Base-by-base conservation (phyloP, 345 rosid genomes). In the Schrenkiella parvula region DNA sequence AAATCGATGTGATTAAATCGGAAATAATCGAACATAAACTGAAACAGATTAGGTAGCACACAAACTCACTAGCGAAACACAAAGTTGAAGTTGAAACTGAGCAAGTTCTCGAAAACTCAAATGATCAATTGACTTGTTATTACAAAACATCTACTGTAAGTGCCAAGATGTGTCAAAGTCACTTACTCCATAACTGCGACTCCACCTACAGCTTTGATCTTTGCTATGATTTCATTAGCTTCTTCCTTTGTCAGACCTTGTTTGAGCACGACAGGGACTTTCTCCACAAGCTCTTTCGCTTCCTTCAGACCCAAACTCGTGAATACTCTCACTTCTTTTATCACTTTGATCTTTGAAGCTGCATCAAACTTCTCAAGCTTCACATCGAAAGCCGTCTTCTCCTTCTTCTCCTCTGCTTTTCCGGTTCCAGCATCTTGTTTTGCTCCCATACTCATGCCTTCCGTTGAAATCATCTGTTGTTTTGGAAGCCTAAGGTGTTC, bases 191-290 rank as follows among this genome's bases (percentile, higher is more conserved):
- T 73, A 5, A 73, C 71, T 31, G 78, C 81, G 19, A 68, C 51
- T 55, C 81, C 81, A 73, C 81, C 81, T 2, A 37, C 81, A 68
- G 78, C 74, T 72, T 63, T 68, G 55, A 78, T 73, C 72, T 78
- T 78, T 0, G 57, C 78, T 39, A 78, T 63, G 35, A 78, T 68
- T 6, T 34, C 78, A 25, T 47, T 63, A 54, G 81, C 81, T 50
- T 78, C 81, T 41, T 78, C 81, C 66, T 78, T 78, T 1, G 81
- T 73, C 38, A 78, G 57, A 5, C 81, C 81, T 63, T 73, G 81
- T 41, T 78, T 73, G 12, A 78, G 60, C 66, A 78, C 46, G 1
- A 53, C 35, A 0, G 81, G 75, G 8, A 19, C 78, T 64, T 78
- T 73, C 75, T 78, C 81, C 42, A 78, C 81, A 22, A 78, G 75